These are phyloP conservation scores for Solanum arcanum DNA, from an alignment of 257 asterid species.

Conservation along the genomic window DNA sequence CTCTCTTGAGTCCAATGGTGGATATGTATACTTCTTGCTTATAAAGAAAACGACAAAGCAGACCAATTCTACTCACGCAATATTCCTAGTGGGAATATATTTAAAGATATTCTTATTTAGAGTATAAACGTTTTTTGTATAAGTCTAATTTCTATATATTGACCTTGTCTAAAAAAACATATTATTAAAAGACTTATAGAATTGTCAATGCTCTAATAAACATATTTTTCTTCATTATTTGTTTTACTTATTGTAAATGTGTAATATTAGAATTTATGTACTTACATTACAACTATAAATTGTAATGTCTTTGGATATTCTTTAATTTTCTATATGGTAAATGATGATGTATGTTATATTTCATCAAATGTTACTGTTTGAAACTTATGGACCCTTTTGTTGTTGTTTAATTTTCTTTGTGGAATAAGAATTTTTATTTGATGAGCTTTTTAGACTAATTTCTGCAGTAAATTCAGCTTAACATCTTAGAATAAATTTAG, in stretches of 20 bases:
- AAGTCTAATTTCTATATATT: background rate
- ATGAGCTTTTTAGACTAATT: background rate
- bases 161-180: background rate
- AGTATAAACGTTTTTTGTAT: background rate
- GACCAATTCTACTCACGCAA: background rate
- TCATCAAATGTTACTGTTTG: background rate
- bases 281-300: background rate
- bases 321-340: background rate
- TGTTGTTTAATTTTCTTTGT: background rate
- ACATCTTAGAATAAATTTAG: background rate
- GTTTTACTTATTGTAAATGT: background rate
- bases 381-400: background rate
- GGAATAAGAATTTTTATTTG: background rate
- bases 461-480: background rate
- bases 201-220: background rate
- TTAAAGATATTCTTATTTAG: background rate
- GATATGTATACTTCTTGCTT: background rate
- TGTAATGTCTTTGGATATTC: background rate
- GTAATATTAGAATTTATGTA: background rate
- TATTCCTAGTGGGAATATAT: background rate
- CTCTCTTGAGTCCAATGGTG: background rate
- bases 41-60: background rate
- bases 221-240: background rate
- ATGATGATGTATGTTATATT: background rate
- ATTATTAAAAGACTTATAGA: background rate